Evolutionary conservation across 2,329 filamentous ascomycete genomes (phyloP).

Genomic region (Aspergillus calidoustus): DNA sequence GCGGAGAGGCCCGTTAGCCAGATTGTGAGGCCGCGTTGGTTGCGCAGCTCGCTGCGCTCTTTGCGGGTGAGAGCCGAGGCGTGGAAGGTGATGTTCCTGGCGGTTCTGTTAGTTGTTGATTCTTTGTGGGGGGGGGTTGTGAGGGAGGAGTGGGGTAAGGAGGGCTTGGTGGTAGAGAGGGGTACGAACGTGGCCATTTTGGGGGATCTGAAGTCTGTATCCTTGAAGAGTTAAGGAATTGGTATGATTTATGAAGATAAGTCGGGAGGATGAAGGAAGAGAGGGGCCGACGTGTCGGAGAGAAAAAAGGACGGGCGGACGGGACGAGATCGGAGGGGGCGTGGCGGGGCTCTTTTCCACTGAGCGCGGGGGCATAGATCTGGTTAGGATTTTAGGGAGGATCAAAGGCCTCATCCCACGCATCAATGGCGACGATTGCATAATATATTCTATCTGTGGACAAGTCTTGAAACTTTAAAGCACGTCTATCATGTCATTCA

Average conservation of each 20-base stretch:
- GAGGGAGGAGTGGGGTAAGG: conserved; percentile 2
- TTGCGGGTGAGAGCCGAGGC: conserved; percentile 46
- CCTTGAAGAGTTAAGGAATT: neutral
- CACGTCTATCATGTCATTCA: neutral
- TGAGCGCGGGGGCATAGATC: conserved; percentile 6
- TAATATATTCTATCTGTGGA: neutral
- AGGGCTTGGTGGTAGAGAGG: conserved; percentile 3
- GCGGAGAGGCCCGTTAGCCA: conserved; percentile 98
- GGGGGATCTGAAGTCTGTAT: conserved; percentile 6
- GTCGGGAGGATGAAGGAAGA: conserved; percentile 12
- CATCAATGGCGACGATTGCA: conserved; percentile 1
- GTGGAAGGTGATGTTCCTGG: conserved; percentile 54
- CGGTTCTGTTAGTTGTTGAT: conserved; percentile 19
- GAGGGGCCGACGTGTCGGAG: neutral
- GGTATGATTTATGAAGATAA: neutral
- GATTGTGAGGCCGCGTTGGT: conserved; percentile 89
- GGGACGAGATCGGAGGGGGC: conserved; percentile 6
- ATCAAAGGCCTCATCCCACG: conserved; percentile 3
- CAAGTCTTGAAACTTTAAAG: neutral
- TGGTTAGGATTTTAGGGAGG: neutral
- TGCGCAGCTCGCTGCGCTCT: conserved; percentile 58
- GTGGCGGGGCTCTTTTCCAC: conserved; percentile 9
- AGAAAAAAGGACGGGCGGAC: neutral
- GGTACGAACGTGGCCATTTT: conserved; percentile 44
- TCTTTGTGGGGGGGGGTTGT: conserved; percentile 3